A percentile compares a stretch with the other conserved stretches of the same genome.
Evolutionary conservation across 768 basidiomycete species (phyloP).

Genomic region (Pholiota conissans): DNA sequence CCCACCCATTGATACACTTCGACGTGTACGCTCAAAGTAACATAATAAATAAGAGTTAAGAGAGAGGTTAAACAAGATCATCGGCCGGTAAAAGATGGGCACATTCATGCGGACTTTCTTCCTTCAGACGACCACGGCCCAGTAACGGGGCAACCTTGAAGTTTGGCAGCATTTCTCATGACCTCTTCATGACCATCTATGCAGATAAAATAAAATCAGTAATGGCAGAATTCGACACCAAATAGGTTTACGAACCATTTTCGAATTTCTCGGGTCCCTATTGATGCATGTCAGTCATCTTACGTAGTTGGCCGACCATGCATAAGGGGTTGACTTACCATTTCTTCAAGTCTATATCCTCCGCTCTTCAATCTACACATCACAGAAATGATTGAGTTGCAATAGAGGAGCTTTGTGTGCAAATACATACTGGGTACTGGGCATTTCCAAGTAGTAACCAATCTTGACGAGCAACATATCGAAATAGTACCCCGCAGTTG

Average conservation of each 20-base stretch:
- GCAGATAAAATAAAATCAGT: neutral
- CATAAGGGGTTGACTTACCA: slow-evolving; percentile 26
- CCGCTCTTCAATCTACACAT: slow-evolving; percentile 29
- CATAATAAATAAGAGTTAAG: too few species aligned
- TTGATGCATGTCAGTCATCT: neutral
- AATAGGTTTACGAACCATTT: slow-evolving; percentile 26
- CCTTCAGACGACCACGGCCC: slow-evolving; percentile 29
- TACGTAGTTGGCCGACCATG: neutral
- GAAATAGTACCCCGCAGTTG: slow-evolving; percentile 22
- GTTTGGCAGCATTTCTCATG: slow-evolving; percentile 37
- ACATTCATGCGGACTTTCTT: neutral
- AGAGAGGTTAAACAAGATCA: too few species aligned
- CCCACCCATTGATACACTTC: too few species aligned
- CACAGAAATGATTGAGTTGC: neutral
- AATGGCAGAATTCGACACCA: neutral
- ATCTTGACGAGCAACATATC: slow-evolving; percentile 33
- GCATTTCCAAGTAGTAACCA: slow-evolving; percentile 37
- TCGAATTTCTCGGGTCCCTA: slow-evolving; percentile 40
- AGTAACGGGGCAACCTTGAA: slow-evolving; percentile 42
- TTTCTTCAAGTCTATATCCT: slow-evolving; percentile 44
- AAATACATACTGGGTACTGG: slow-evolving; percentile 34
- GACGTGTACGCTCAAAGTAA: too few species aligned
- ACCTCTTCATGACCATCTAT: slow-evolving; percentile 42
- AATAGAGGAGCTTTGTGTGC: neutral
- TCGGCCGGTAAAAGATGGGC: too few species aligned